Base-by-base conservation (phyloP, 192 early-diverging fungal species). In the Coemansia sp. region DNA sequence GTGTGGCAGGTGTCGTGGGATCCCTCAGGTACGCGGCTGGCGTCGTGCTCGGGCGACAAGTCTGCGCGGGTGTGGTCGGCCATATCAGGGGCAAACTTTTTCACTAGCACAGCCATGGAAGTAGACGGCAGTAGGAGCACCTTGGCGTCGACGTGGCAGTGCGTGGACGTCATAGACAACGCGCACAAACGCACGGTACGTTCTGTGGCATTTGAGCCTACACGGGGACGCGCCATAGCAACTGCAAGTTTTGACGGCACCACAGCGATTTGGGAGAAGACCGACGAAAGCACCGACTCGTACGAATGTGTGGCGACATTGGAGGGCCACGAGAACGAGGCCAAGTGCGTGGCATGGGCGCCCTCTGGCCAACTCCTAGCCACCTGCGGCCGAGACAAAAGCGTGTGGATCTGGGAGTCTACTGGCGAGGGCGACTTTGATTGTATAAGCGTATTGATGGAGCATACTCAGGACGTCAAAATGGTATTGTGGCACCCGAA, bases 291-390 rank as follows among this genome's bases (percentile, higher is more conserved):
- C 50, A 53, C 29, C 1, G 29, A 53, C 68, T 90, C 89, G 21
- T 95, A 89, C 75, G 95, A 97, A 74, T 96, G 92, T 67, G 86
- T 95, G 1, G 95, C 97, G 1, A 96, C 94, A 14, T 76, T 99
- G 46, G 97, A 99, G 74, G 97, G 97, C 41, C 97, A 99, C 77
- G 97, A 99, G 82, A 98, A 98, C 79, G 97, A 99, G 80, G 94
- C 94, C 42, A 99, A 99, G 79, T 87, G 88, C 38, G 93, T 98
- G 38, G 85, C 92, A 11, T 99, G 95, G 95, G 90, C 91, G 11
- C 76, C 87, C 27, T 86, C 88, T 1, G 95, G 94, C 11, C 77
- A 89, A 4, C 84, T 99, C 25, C 75, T 99, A 41, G 93, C 97
- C 11, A 99, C 97, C 5, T 98, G 97, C 70, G 91, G 92, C 29